phyloP scores from a whole-genome alignment of 441 rosid genomes.

The Aleurites moluccanus region DNA sequence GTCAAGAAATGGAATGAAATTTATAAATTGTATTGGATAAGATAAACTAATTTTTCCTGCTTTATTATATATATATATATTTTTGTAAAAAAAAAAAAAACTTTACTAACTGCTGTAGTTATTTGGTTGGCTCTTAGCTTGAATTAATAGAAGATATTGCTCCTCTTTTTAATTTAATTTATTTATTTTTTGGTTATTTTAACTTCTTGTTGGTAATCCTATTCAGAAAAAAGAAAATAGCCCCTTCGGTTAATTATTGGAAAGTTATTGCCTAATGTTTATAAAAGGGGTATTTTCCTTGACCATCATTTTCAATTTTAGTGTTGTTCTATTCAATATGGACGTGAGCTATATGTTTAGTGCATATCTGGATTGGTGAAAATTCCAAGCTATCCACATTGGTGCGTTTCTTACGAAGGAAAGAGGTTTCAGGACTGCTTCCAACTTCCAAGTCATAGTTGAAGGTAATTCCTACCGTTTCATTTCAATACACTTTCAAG shows the following conservation, averaged over 20 bases:
- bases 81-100: no score
- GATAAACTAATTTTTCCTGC: no score
- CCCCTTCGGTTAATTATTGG: neutral
- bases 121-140: neutral
- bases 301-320: neutral
- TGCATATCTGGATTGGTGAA: neutral
- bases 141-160: neutral
- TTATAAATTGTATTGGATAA: no score
- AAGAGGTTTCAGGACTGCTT: neutral
- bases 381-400: neutral
- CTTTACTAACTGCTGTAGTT: neutral
- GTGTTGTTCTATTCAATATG: no score
- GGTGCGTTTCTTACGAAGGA: neutral
- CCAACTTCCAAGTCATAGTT: neutral
- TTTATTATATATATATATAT: no score
- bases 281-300: neutral
- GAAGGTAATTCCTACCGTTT: neutral
- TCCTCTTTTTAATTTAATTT: neutral
- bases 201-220: neutral
- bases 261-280: neutral
- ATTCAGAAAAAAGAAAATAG: neutral
- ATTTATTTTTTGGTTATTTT: neutral
- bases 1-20: no score
- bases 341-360: neutral
- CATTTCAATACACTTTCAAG: neutral